Evolutionary conservation across 2,329 filamentous ascomycete genomes (phyloP), one percentile per base, ranked within the genome.

Genomic region (Ophiostoma tasmaniense): DNA sequence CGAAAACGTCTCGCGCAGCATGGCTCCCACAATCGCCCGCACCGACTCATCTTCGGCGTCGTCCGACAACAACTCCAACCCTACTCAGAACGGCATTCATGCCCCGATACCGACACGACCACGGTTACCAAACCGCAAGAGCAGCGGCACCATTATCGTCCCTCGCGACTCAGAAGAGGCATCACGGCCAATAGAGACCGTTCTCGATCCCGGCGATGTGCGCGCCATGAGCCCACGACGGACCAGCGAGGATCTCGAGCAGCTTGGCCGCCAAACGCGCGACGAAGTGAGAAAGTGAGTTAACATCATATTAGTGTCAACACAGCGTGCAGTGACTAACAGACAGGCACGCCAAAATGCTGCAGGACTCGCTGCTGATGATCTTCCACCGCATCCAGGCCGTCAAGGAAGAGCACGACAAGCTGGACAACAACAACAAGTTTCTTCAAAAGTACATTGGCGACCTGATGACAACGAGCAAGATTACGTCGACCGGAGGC

Each of bases 371-470:
- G 35, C 87, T 99, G 42, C 84, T 96, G 71, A 91, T 90, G 72
- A 90, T 98, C 61, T 92, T 97, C 73, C 92, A 97, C 79, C 90
- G 93, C 67, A 96, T 98, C 77, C 95, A 99, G 76, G 91, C 92
- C 37, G 93, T 98, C 72, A 92, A 93, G 78, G 90, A 91, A 74
- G 94, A 98, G 77, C 93, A 99, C 77, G 92, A 97, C 80, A 97
- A 97, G 80, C 87, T 99, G 68, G 93, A 98, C 79, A 95, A 86
- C 78, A 93, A 97, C 78, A 99, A 99, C 84, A 94, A 93, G 76
- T 97, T 98, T 76, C 81, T 99, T 65, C 94, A 98, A 79, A 97
- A 97, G 78, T 98, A 98, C 78, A 98, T 98, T 75, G 94, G 94
- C 73, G 94, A 97, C 76, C 84, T 98, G 68, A 98, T 97, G 87